A percentile compares a stretch with the other conserved stretches of the same genome.
phyloP scores from a whole-genome alignment of 768 basidiomycete species.

The Collybia nuda region DNA sequence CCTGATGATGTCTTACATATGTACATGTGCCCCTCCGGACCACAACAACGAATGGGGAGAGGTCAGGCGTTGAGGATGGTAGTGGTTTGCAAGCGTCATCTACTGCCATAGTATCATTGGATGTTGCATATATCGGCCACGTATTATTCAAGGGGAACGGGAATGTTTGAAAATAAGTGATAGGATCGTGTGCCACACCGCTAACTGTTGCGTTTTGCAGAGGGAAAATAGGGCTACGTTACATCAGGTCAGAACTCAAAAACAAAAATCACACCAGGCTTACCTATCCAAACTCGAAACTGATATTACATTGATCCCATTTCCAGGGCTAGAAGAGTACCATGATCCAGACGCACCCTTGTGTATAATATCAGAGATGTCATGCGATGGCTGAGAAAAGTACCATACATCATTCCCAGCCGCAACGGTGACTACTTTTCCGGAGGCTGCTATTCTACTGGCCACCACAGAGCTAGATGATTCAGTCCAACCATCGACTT shows the following conservation, averaged over 20 bases:
- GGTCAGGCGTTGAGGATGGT: slow-evolving; percentile 49
- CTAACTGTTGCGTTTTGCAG: slow-evolving; percentile 54
- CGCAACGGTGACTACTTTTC: slow-evolving; percentile 62
- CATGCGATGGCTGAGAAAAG: not conserved
- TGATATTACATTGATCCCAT: slow-evolving; percentile 56
- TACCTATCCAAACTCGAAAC: slow-evolving; percentile 56
- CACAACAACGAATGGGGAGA: slow-evolving; percentile 52
- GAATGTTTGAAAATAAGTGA: slow-evolving; percentile 55
- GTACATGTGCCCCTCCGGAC: too few relatives aligned
- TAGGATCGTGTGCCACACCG: slow-evolving; percentile 44
- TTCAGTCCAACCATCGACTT: slow-evolving; percentile 63
- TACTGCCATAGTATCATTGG: slow-evolving; percentile 47
- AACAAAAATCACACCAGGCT: slow-evolving; percentile 4
- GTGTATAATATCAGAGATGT: not conserved
- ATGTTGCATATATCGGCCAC: slow-evolving; percentile 56
- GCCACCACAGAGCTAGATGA: slow-evolving; percentile 53
- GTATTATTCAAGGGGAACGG: slow-evolving; percentile 45
- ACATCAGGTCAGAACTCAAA: not conserved
- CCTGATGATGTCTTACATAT: too few relatives aligned
- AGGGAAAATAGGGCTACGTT: slow-evolving; percentile 47
- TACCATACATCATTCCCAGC: slow-evolving; percentile 49
- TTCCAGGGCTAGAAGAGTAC: slow-evolving; percentile 54
- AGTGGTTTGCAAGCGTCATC: slow-evolving; percentile 62
- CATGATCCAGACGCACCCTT: slow-evolving; percentile 58
- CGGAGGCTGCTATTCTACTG: slow-evolving; percentile 53